Evolutionary conservation across 371 early-diverging fungal species (phyloP).

Genomic region (Mucor irregularis): DNA sequence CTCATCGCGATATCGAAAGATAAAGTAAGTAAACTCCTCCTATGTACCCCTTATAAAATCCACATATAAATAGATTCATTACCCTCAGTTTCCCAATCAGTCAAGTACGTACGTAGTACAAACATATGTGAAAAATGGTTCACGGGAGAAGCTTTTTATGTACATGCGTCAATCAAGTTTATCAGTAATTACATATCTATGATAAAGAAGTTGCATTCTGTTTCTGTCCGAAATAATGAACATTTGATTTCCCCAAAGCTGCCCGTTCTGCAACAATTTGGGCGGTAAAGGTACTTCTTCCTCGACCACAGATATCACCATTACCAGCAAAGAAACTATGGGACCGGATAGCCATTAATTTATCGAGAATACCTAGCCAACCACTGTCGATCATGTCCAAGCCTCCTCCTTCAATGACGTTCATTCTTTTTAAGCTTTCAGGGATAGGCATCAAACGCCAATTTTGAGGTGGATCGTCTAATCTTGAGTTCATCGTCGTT

Average conservation of each 20-base stretch:
- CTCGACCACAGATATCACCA: conserved; percentile 40
- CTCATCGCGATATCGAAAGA: too few relatives aligned
- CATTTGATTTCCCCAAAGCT: background rate
- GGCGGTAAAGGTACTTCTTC: conserved; percentile 39
- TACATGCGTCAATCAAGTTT: too few relatives aligned
- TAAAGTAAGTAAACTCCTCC: too few relatives aligned
- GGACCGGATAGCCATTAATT: conserved; percentile 48
- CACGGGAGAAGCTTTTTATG: too few relatives aligned
- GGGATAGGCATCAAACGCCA: conserved; percentile 40
- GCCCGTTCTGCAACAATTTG: background rate
- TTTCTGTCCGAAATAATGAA: background rate
- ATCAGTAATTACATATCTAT: too few relatives aligned
- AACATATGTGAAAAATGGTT: too few relatives aligned
- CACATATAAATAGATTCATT: too few relatives aligned
- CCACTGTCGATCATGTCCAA: conserved; percentile 29
- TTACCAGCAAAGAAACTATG: conserved; percentile 51
- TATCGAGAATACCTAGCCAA: conserved; percentile 48
- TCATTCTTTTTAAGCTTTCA: conserved; percentile 1
- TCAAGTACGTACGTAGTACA: too few relatives aligned
- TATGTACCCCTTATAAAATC: too few relatives aligned
- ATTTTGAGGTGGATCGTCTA: conserved; percentile 60
- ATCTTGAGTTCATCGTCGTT: background rate
- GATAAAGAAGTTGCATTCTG: too few relatives aligned
- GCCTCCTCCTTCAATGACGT: background rate
- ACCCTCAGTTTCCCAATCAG: too few relatives aligned